Percentiles rank a stretch among this genome's conserved stretches.
Evolutionary conservation across 208 protist genomes (phyloP).

Genomic region (Naegleria fowleri): DNA sequence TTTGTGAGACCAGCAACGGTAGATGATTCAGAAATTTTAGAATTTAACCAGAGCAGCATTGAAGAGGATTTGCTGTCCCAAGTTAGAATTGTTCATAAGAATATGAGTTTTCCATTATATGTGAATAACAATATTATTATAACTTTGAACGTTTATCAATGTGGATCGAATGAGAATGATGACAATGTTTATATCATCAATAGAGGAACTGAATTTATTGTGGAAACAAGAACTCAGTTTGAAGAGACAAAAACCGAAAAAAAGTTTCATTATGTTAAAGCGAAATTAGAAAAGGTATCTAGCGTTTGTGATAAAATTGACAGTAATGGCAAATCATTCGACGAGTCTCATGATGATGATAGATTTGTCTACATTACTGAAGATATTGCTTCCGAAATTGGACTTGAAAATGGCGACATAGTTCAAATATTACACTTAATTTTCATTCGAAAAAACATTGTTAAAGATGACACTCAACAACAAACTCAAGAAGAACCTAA

Average conservation of each 20-base stretch:
- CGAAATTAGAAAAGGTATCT: neutral
- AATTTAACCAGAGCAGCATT: constrained; percentile 71
- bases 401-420: neutral
- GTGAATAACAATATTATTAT: constrained; percentile 1
- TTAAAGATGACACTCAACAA: neutral
- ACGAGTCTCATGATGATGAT: neutral
- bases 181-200: neutral
- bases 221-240: neutral
- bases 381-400: neutral
- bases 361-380: neutral
- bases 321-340: neutral
- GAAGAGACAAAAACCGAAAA: neutral
- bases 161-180: neutral
- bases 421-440: constrained; percentile 4
- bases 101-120: constrained; percentile 52
- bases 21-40: constrained; percentile 80
- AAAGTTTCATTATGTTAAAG: neutral
- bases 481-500: neutral
- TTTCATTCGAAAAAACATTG: neutral
- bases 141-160: neutral
- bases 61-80: constrained; percentile 68
- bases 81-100: constrained; percentile 67
- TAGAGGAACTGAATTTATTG: constrained; percentile 12
- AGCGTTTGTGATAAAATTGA: neutral
- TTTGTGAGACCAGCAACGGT: constrained; percentile 68